Percentiles rank a stretch among this genome's conserved stretches.
phyloP scores from a whole-genome alignment of 345 rosid genomes.

The Brassica juncea region DNA sequence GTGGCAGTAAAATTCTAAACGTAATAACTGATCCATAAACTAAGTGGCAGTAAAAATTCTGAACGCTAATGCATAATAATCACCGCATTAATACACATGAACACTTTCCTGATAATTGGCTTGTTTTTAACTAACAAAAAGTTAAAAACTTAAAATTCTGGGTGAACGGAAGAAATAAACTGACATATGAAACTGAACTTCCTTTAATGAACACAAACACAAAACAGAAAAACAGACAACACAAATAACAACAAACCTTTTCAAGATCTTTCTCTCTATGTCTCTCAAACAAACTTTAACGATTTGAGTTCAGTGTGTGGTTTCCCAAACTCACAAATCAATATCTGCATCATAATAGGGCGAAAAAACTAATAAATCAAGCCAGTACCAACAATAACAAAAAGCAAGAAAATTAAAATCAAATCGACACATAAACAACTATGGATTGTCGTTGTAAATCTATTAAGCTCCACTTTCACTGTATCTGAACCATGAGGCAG shows the following conservation, averaged over 20 bases:
- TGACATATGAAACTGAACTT: not conserved
- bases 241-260: constrained; percentile 45
- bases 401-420: not conserved
- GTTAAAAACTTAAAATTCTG: not conserved
- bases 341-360: constrained; percentile 53
- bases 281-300: constrained; percentile 71
- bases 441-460: constrained; percentile 94
- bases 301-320: constrained; percentile 97
- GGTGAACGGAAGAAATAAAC: not conserved
- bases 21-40: not conserved
- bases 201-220: not conserved
- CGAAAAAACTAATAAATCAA: not conserved
- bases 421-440: constrained; percentile 35
- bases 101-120: not conserved
- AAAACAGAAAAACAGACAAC: not conserved
- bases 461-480: constrained; percentile 96
- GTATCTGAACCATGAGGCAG: constrained; percentile 97
- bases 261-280: constrained; percentile 97
- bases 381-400: not conserved
- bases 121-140: not conserved
- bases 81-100: not conserved
- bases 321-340: constrained; percentile 86
- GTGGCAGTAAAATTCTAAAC: not conserved
- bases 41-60: not conserved
- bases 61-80: not conserved